Evolutionary conservation across 805 yeast species (phyloP).

Genomic region (Komagataella pastoris): DNA sequence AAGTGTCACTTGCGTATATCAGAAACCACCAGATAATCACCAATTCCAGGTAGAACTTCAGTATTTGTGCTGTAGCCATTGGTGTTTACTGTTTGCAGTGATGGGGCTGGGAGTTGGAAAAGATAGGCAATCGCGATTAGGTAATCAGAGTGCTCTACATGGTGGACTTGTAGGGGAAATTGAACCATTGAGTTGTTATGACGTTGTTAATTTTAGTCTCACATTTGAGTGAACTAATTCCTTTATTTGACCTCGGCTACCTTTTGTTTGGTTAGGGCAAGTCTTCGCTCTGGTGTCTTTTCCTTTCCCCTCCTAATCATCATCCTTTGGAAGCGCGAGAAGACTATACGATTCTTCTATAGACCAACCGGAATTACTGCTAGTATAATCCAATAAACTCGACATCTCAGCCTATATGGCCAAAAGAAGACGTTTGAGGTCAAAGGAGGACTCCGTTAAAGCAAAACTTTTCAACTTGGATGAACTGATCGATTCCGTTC

Average conservation of each 20-base stretch:
- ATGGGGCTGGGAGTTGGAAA: background rate
- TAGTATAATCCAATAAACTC: background rate
- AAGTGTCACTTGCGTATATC: slow-evolving; percentile 39
- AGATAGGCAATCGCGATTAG: background rate
- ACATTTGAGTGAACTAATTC: background rate
- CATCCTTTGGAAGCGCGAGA: background rate
- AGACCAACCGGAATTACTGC: background rate
- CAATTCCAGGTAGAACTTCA: background rate
- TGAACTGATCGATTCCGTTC: slow-evolving; percentile 1
- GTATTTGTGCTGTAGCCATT: background rate
- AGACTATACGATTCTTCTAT: background rate
- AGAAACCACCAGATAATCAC: slow-evolving; percentile 27
- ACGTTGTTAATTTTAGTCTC: background rate
- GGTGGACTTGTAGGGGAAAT: too few relatives aligned
- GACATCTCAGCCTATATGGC: background rate
- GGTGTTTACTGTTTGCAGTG: background rate
- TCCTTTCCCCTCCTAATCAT: background rate
- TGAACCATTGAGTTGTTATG: too few relatives aligned
- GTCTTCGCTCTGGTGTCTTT: background rate
- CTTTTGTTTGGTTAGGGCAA: background rate
- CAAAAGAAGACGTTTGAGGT: background rate
- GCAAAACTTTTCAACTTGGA: background rate
- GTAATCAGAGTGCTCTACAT: background rate
- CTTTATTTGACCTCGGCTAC: background rate
- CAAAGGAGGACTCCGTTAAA: background rate